Evolutionary conservation across 73 alveolate genomes (phyloP).

Genomic region (Uronychia setigera): DNA sequence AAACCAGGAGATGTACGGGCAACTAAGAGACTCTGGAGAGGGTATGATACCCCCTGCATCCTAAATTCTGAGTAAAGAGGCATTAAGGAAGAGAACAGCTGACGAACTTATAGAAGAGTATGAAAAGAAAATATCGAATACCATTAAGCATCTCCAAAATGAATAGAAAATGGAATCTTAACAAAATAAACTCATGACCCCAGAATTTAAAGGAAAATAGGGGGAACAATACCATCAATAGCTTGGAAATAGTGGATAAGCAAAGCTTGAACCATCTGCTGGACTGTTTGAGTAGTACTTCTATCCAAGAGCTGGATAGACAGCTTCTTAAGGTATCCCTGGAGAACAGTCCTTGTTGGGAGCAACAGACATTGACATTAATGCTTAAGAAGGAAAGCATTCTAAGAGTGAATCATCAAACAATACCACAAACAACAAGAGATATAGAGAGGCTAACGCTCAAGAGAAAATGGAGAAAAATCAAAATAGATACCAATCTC

Average conservation of each 20-base stretch:
- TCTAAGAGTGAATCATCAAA: background rate
- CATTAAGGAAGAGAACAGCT: constrained; percentile 18
- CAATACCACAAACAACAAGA: too few relatives aligned
- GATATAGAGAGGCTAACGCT: too few relatives aligned
- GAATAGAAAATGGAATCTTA: constrained; percentile 9
- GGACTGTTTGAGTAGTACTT: background rate
- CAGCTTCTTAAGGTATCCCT: background rate
- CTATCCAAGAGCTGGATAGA: constrained; percentile 1
- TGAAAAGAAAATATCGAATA: constrained; percentile 34
- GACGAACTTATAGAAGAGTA: constrained; percentile 53
- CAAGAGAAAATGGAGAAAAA: too few relatives aligned
- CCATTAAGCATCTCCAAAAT: constrained; percentile 10
- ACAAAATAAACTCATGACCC: background rate
- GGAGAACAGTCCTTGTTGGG: background rate
- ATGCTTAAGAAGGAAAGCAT: background rate
- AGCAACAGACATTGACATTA: background rate
- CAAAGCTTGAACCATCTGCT: too few relatives aligned
- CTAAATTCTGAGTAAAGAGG: background rate
- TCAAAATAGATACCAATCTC: too few relatives aligned
- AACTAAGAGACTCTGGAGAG: background rate
- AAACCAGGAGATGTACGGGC: background rate
- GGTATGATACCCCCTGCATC: background rate
- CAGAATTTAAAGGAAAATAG: background rate
- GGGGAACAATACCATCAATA: background rate
- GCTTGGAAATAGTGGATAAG: too few relatives aligned